These are phyloP conservation scores for Aureobasidium sp. DNA, from an alignment of 2,329 filamentous ascomycete genomes.

Conservation along the genomic window DNA sequence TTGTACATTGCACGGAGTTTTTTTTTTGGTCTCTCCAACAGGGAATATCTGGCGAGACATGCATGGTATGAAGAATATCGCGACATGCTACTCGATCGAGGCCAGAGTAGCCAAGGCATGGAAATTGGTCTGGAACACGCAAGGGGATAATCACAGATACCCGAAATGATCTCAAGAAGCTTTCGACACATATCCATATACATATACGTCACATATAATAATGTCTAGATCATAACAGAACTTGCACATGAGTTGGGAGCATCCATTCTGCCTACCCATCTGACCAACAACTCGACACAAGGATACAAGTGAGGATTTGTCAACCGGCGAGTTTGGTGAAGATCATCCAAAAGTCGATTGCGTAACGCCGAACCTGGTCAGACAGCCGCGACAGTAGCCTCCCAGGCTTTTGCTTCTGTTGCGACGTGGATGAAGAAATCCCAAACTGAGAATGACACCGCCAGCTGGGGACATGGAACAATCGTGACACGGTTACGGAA, in stretches of 20 bases:
- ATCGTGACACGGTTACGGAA: constrained; percentile 8
- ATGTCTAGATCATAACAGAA: not conserved
- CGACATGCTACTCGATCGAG: not conserved
- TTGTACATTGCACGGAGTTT: constrained; percentile 6
- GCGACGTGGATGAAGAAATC: not conserved
- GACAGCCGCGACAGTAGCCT: constrained; percentile 8
- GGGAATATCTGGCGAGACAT: not conserved
- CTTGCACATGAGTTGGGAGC: not conserved
- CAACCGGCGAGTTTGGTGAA: not conserved
- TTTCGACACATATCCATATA: not conserved
- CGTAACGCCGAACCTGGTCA: constrained; percentile 5
- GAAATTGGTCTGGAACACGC: constrained; percentile 6
- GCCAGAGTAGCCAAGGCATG: constrained; percentile 1
- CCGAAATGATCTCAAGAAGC: not conserved
- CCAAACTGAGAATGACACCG: not conserved
- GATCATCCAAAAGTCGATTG: not conserved
- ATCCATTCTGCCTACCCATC: not conserved
- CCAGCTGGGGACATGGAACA: constrained; percentile 5
- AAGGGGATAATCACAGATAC: constrained; percentile 11
- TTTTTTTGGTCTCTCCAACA: not conserved
- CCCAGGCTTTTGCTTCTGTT: constrained; percentile 4
- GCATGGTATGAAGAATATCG: not conserved
- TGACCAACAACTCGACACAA: not conserved
- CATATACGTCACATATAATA: constrained; percentile 5
- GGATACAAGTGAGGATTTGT: not conserved